Percentiles rank a stretch among this genome's conserved stretches.
Conservation (phyloP, 164 flowering plant species). For the Aristolochia fimbriata region DNA sequence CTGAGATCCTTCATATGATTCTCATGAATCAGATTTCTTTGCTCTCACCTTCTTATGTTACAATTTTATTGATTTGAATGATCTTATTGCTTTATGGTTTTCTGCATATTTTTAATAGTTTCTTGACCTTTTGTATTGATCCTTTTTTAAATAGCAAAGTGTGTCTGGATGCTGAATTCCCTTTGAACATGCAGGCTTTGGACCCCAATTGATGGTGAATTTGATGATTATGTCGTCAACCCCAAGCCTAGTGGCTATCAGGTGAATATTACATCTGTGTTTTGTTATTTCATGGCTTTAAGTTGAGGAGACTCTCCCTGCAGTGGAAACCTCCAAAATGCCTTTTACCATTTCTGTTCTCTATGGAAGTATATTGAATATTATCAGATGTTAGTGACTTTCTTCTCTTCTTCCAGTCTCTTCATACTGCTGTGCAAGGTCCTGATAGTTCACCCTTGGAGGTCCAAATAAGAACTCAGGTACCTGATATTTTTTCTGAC, state of each 20-base stretch:
- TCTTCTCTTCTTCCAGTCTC: constrained; percentile 48
- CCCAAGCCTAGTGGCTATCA: constrained; percentile 98
- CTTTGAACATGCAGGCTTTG: constrained; percentile 55
- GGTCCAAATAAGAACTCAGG: constrained; percentile 98
- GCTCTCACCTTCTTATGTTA: too few species aligned
- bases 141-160: too few species aligned
- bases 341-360: too few species aligned
- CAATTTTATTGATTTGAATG: too few species aligned
- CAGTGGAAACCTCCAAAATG: too few species aligned
- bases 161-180: not conserved
- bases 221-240: constrained; percentile 92
- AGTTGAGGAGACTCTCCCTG: not conserved
- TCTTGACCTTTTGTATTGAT: too few species aligned
- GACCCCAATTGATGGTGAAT: constrained; percentile 90
- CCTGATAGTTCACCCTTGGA: constrained; percentile 81
- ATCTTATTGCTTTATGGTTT: too few species aligned
- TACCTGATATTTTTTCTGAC: constrained; percentile 4
- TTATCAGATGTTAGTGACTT: not conserved
- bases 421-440: constrained; percentile 91
- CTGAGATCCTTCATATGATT: not conserved
- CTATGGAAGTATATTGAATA: too few species aligned
- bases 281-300: not conserved
- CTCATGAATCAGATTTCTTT: too few species aligned
- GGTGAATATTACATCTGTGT: constrained; percentile 25
- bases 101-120: too few species aligned